Conservation (phyloP, 306 rosid genomes). For the Luffa aegyptiaca region DNA sequence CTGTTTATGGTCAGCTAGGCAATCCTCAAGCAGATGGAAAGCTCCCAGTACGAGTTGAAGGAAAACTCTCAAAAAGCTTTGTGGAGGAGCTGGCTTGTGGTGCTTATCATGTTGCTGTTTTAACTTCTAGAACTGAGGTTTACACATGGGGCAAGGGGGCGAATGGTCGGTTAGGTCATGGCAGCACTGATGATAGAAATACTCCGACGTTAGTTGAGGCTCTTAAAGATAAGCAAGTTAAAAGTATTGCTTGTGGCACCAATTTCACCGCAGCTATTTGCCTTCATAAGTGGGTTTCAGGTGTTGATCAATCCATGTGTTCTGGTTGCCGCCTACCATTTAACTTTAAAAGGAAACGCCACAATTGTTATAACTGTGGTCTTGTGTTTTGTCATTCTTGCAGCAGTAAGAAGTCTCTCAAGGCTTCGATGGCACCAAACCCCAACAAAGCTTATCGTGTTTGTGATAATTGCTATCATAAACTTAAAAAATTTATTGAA, state of each 20-base stretch:
- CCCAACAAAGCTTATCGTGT: slow-evolving; percentile 98
- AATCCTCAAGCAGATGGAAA: slow-evolving; percentile 86
- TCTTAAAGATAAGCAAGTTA: slow-evolving; percentile 89
- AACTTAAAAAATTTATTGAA: slow-evolving; percentile 71
- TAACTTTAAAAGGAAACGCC: slow-evolving; percentile 95
- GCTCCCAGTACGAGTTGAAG: slow-evolving; percentile 71
- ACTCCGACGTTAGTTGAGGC: slow-evolving; percentile 80
- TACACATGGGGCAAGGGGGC: slow-evolving; percentile 99
- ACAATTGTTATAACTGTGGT: slow-evolving; percentile 94
- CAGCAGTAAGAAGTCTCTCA: slow-evolving; percentile 89
- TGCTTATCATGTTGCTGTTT: slow-evolving; percentile 91
- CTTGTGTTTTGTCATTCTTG: slow-evolving; percentile 97
- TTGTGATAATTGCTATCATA: slow-evolving; percentile 85
- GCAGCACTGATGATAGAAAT: slow-evolving; percentile 74
- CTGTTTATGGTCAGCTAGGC: slow-evolving; percentile 95
- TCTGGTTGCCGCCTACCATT: slow-evolving; percentile 94
- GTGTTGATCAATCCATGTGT: slow-evolving; percentile 98
- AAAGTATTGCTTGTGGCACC: slow-evolving; percentile 89
- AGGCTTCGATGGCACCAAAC: slow-evolving; percentile 99
- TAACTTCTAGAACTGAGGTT: slow-evolving; percentile 93
- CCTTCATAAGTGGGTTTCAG: slow-evolving; percentile 99
- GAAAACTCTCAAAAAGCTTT: slow-evolving; percentile 68
- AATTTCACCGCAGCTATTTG: slow-evolving; percentile 94
- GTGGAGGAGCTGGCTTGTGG: slow-evolving; percentile 99
- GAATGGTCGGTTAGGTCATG: slow-evolving; percentile 98